Evolutionary conservation across 768 basidiomycete genomes (phyloP), one percentile per base, ranked within the genome.

Genomic region (Auricularia sp.): DNA sequence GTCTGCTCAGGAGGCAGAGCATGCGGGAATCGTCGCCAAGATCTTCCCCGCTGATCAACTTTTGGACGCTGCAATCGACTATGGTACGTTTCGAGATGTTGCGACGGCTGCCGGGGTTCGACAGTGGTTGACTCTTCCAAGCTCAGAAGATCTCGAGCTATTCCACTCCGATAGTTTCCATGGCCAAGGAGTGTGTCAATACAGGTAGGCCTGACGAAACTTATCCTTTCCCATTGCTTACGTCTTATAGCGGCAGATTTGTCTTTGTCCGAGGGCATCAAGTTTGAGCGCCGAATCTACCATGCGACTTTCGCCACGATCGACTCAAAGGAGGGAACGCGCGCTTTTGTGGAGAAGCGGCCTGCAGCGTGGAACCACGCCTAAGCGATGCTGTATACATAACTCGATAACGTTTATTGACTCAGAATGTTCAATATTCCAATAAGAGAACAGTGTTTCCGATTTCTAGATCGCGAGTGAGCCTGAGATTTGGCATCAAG

Each of bases 271-370:
- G 90, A 97, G 71, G 97, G 96, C 0, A 74, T 98, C 69, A 81
- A 85, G 66, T 88, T 93, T 68, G 97, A 98, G 76, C 82, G 94
- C 67, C 81, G 93, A 67, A 77, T 94, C 54, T 98, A 98, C 87
- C 90, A 98, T 69, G 81, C 85, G 47, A 77, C 94, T 65, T 98
- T 99, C 70, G 94, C 94, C 3, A 97, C 97, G 18, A 84, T 87
- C 63, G 94, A 96, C 74, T 94, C 95, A 77, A 95, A 95, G 79
- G 94, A 96, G 78, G 94, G 96, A 21, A 99, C 98, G 96, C 74
- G 80, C 29, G 96, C 96, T 24, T 98, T 99, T 71, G 86, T 87
- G 10, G 92, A 97, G 76, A 99, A 98, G 81, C 83, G 96, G 73
- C 90, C 90, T 76, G 79, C 96, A 16, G 81, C 83, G 29, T 99